phyloP scores from a whole-genome alignment of 441 rosid species.

The Populus hybrid region DNA sequence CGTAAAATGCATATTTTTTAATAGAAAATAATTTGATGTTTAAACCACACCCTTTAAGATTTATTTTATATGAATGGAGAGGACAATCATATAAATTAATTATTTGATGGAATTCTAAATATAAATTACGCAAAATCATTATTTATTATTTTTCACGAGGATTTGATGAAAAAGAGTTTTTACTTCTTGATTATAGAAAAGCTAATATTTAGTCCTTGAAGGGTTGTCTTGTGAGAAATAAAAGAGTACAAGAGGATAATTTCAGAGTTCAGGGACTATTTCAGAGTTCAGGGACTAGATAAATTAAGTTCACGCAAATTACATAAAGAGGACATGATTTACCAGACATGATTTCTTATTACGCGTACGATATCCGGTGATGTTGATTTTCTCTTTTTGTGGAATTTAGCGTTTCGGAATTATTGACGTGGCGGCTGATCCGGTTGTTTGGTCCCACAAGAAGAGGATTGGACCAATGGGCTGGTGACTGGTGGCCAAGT shows the following conservation, averaged over 20 bases:
- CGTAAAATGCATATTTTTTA: too few species aligned
- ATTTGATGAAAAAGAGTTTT: neutral
- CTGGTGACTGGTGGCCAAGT: neutral
- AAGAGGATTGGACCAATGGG: neutral
- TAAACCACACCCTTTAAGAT: too few species aligned
- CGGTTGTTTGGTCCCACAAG: neutral
- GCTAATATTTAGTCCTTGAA: neutral
- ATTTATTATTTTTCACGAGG: too few species aligned
- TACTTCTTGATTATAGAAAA: neutral
- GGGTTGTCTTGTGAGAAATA: too few species aligned
- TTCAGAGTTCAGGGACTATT: neutral
- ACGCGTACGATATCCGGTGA: constrained; percentile 31
- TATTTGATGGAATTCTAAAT: neutral
- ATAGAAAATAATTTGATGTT: too few species aligned
- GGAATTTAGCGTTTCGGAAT: neutral
- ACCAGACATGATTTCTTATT: neutral
- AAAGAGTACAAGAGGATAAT: neutral
- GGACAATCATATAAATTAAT: neutral
- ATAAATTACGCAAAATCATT: too few species aligned
- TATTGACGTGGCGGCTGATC: constrained; percentile 2
- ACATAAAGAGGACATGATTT: neutral
- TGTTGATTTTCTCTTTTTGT: neutral
- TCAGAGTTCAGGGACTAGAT: neutral
- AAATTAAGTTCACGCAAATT: neutral
- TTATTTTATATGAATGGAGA: neutral